These are phyloP conservation scores for Aeminium ludgeri DNA, from an alignment of 495 filamentous ascomycete species.

Conservation along the genomic window DNA sequence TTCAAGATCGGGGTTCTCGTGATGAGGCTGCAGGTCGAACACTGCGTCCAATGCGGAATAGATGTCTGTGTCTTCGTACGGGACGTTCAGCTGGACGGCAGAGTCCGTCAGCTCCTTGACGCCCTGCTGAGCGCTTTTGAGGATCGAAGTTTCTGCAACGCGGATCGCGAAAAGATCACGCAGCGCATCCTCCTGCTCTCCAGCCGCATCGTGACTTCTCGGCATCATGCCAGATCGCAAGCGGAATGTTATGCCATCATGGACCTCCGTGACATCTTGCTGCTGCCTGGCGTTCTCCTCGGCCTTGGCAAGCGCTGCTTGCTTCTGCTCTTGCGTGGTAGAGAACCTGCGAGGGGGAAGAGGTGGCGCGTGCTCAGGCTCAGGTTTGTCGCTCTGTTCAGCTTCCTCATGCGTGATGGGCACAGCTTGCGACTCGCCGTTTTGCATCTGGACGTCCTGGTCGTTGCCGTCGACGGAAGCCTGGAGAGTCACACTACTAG, in stretches of 20 bases:
- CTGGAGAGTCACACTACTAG: constrained; percentile 10
- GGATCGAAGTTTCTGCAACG: constrained; percentile 3
- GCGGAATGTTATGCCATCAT: constrained; percentile 77
- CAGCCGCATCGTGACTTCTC: constrained; percentile 37
- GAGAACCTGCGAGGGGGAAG: constrained; percentile 8
- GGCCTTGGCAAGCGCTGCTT: constrained; percentile 5
- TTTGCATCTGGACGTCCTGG: constrained; percentile 1
- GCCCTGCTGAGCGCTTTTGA: constrained; percentile 2
- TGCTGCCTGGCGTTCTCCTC: constrained; percentile 40
- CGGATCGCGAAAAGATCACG: constrained; percentile 33
- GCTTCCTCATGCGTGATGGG: neutral
- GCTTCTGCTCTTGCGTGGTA: neutral
- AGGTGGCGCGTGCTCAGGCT: constrained; percentile 1
- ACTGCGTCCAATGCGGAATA: constrained; percentile 57
- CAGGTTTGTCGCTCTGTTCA: neutral
- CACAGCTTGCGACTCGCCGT: constrained; percentile 6
- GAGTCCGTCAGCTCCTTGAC: constrained; percentile 1
- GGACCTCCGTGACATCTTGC: constrained; percentile 87
- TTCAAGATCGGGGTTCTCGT: constrained; percentile 28
- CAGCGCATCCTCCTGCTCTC: constrained; percentile 65
- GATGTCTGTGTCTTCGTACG: constrained; percentile 32
- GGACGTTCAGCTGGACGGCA: constrained; percentile 12
- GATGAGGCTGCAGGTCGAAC: constrained; percentile 9
- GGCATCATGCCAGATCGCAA: constrained; percentile 75
- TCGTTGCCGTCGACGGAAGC: constrained; percentile 1